Conservation (phyloP, 2,329 filamentous ascomycete species). For the Bimuria novae-zelandiae region DNA sequence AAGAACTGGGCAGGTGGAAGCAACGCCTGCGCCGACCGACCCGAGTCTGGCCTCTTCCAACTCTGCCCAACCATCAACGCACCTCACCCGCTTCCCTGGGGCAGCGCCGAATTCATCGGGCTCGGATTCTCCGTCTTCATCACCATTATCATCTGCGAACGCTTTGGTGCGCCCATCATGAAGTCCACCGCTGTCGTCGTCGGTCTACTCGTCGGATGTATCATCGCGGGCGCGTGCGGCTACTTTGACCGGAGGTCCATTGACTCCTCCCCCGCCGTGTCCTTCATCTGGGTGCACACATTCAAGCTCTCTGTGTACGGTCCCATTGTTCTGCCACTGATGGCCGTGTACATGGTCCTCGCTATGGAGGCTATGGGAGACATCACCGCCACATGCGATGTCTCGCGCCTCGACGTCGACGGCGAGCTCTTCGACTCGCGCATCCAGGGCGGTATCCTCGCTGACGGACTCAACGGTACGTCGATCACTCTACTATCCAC, state of each 20-base stretch:
- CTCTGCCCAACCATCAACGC: constrained; percentile 66
- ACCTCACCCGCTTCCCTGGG: constrained; percentile 75
- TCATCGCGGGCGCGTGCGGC: constrained; percentile 75
- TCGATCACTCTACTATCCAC: not conserved
- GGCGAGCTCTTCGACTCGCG: constrained; percentile 74
- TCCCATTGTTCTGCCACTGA: constrained; percentile 71
- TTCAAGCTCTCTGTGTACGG: constrained; percentile 74
- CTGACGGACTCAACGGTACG: constrained; percentile 71
- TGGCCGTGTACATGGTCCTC: constrained; percentile 68
- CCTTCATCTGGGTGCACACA: constrained; percentile 79
- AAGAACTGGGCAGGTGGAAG: constrained; percentile 78
- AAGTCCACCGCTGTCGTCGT: constrained; percentile 78
- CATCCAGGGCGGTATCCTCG: constrained; percentile 78
- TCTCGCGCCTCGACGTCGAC: constrained; percentile 74
- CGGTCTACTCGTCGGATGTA: constrained; percentile 75
- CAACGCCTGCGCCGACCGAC: constrained; percentile 58
- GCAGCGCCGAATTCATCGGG: constrained; percentile 75
- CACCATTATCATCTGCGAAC: constrained; percentile 79
- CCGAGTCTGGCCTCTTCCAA: constrained; percentile 59
- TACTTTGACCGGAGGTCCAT: constrained; percentile 80
- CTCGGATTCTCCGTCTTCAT: constrained; percentile 80
- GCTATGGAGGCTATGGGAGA: constrained; percentile 81
- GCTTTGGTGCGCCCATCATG: constrained; percentile 83
- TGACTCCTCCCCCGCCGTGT: constrained; percentile 69
- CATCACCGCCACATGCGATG: constrained; percentile 80